Evolutionary conservation across 108 stramenopile genomes (phyloP), one percentile per base, ranked within the genome.

Genomic region (Chaetoceros tenuissimus): DNA sequence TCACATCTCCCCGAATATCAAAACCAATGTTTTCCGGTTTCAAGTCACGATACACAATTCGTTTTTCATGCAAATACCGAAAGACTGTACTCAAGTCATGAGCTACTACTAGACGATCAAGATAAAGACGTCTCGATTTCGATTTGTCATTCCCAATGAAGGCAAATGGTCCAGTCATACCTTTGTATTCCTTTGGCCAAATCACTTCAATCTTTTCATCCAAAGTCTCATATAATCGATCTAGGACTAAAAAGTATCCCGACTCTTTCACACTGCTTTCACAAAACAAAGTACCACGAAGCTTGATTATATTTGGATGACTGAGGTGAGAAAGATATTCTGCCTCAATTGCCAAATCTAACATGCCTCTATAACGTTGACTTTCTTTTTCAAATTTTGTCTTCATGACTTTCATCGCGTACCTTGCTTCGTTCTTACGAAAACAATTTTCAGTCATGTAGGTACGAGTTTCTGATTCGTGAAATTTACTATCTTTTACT

Each of bases 251-350:
- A 50, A 63, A 68, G 63, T 73, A 87, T 3, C 77, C 75, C 46
- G 80, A 57, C 5, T 40, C 34, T 27, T 62, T 53, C 48, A 53
- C 73, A 0, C 69, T 66, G 23, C 50, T 29, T 29, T 54, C 18
- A 1, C 20, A 24, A 10, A 18, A 47, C 17, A 65, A 68, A 44
- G 76, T 55, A 31, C 75, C 90, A 53, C 90, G 60, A 86, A 92
- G 88, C 66, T 92, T 92, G 51, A 92, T 92, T 50, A 92, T 92
- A 48, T 92, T 87, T 25, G 90, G 78, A 63, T 92, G 90, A 17
- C 82, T 78, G 53, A 92, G 69, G 18, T 84, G 80, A 44, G 51
- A 68, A 43, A 60, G 50, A 45, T 47, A 62, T 45, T 53, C 57
- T 10, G 19, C 46, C 23, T 47, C 57, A 24, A 49, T 22, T 3